These are phyloP conservation scores for Eimeria tenella DNA, from an alignment of 169 alveolate genomes.

Conservation along the genomic window DNA sequence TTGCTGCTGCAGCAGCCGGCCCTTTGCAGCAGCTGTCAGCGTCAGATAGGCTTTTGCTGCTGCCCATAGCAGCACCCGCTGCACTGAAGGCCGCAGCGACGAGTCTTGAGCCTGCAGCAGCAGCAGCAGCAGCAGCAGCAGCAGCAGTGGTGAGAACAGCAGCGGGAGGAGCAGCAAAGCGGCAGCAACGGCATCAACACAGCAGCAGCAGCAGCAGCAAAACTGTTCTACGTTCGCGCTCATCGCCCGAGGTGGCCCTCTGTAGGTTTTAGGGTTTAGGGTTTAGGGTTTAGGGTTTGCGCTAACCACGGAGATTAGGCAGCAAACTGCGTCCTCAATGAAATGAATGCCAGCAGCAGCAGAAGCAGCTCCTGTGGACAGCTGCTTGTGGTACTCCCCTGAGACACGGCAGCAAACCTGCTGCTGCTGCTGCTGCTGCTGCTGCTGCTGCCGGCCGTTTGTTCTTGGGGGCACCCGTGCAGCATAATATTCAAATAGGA, in stretches of 20 bases:
- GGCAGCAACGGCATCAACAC: no score
- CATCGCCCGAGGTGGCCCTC: no score
- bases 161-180: neutral
- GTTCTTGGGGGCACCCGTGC: no score
- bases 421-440: slow-evolving; percentile 6
- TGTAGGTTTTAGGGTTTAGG: neutral
- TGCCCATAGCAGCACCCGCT: slow-evolving; percentile 61
- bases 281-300: slow-evolving; percentile 38
- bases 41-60: slow-evolving; percentile 28
- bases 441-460: neutral
- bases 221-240: no score
- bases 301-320: neutral
- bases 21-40: neutral
- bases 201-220: no score
- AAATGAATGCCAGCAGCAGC: slow-evolving; percentile 9
- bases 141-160: slow-evolving; percentile 4
- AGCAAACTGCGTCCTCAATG: slow-evolving; percentile 38
- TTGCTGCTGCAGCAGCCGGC: slow-evolving; percentile 30
- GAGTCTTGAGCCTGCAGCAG: slow-evolving; percentile 52
- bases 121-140: slow-evolving; percentile 53
- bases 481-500: no score
- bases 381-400: slow-evolving; percentile 53
- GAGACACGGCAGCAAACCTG: neutral
- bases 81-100: neutral
- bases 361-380: neutral